Base-by-base conservation (phyloP, 495 filamentous ascomycete genomes). In the Penicillium maclennaniae region DNA sequence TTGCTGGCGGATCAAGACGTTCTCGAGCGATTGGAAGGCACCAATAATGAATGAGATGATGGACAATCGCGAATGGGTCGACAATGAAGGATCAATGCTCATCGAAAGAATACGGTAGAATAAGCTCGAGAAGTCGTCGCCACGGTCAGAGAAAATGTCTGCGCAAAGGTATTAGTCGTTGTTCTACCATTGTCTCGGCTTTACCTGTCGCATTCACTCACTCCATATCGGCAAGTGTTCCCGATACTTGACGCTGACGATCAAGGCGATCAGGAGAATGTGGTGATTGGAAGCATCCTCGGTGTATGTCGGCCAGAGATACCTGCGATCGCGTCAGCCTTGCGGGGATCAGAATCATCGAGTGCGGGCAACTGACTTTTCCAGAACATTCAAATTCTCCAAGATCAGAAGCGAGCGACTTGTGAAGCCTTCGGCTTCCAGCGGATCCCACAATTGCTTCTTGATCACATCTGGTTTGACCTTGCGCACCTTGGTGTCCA, bases 11-110 rank as follows among this genome's bases (percentile, higher is more conserved):
- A 97, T 87, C 45, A 96, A 78, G 19, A 78, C 79, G 69, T 86
- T 95, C 60, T 99, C 93, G 16, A 97, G 80, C 20, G 91, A 96
- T 70, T 96, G 91, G 68, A 96, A 97, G 47, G 92, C 89, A 58
- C 84, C 83, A 48, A 96, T 91, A 51, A 96, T 80, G 68, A 95
- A 96, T 14, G 84, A 86, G 4, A 97, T 70, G 25, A 97, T 80
- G 20, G 93, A 83, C 1, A 87, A 86, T 48, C 89, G 83, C 45
- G 95, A 81, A 10, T 74, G 79, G 28, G 80, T 76, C 4, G 87
- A 77, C 16, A 96, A 70, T 4, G 89, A 87, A 34, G 72, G 71
- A 63, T 97, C 92, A 51, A 99, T 78, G 48, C 82, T 90, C 84
- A 97, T 88, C 12, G 89, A 91, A 0, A 97, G 79, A 28, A 95